Percentiles rank a stretch among this genome's conserved stretches.
Evolutionary conservation across 2,329 filamentous ascomycete genomes (phyloP).

Genomic region (Emmonsiellopsis sp.): DNA sequence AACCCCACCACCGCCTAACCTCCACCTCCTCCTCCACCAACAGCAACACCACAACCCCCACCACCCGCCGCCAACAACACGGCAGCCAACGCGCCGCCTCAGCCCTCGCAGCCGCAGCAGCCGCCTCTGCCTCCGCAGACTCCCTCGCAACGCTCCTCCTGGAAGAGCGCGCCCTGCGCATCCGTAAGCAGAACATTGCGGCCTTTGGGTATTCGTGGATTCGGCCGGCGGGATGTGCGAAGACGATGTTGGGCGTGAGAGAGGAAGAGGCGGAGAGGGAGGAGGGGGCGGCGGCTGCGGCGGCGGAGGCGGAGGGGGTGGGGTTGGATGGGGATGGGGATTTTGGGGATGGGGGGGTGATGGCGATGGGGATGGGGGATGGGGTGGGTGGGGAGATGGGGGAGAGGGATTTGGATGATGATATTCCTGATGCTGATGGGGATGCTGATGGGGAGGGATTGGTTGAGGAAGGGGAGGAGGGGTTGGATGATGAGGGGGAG

Average conservation of each 20-base stretch:
- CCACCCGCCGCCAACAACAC: constrained; percentile 17
- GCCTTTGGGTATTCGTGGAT: constrained; percentile 89
- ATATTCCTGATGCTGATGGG: constrained; percentile 35
- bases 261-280: constrained; percentile 85
- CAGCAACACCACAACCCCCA: constrained; percentile 20
- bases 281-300: constrained; percentile 68
- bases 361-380: constrained; percentile 58
- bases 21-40: constrained; percentile 17
- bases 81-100: constrained; percentile 16
- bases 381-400: constrained; percentile 26
- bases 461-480: constrained; percentile 37
- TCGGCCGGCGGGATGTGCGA: constrained; percentile 74
- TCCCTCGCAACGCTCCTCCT: constrained; percentile 59
- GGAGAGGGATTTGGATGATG: constrained; percentile 37
- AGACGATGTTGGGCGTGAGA: constrained; percentile 80
- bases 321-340: constrained; percentile 48
- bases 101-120: constrained; percentile 32
- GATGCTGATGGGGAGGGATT: constrained; percentile 20
- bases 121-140: constrained; percentile 46
- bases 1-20: constrained; percentile 29
- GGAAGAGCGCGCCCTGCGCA: constrained; percentile 69
- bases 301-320: constrained; percentile 64
- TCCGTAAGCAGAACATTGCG: constrained; percentile 70
- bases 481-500: constrained; percentile 44
- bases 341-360: constrained; percentile 34